A percentile compares a stretch with the other conserved stretches of the same genome.
These are phyloP conservation scores for Filobasidium floriforme DNA, from an alignment of 768 basidiomycete genomes.

Conservation along the genomic window DNA sequence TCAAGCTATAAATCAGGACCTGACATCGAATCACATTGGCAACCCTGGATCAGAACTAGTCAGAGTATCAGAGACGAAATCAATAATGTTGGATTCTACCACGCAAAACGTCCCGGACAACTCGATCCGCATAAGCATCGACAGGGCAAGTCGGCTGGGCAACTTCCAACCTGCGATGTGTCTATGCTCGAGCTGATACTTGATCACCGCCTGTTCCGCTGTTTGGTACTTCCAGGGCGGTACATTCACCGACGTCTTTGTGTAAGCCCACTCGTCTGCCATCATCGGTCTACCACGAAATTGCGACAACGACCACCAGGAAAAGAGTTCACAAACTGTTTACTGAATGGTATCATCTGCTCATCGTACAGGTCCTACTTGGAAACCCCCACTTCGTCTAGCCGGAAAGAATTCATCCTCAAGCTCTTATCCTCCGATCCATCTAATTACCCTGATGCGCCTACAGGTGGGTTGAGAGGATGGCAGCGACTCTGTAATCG, in stretches of 20 bases:
- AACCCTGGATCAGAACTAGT: too few relatives aligned
- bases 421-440: constrained; percentile 89
- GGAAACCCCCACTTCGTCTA: background rate
- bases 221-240: constrained; percentile 24
- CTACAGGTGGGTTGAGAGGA: constrained; percentile 54
- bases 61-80: too few relatives aligned
- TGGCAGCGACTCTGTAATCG: too few relatives aligned
- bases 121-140: constrained; percentile 9
- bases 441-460: constrained; percentile 70
- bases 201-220: background rate
- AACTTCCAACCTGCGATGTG: too few relatives aligned
- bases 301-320: too few relatives aligned
- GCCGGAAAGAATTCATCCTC: constrained; percentile 55
- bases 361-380: constrained; percentile 1
- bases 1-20: too few relatives aligned
- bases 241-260: constrained; percentile 37
- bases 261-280: constrained; percentile 9
- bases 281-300: too few relatives aligned
- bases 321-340: too few relatives aligned
- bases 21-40: too few relatives aligned
- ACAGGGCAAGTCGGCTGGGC: background rate
- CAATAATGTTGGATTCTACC: too few relatives aligned
- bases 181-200: background rate
- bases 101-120: background rate
- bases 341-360: too few relatives aligned